Evolutionary conservation across 164 flowering plant species (phyloP).

Genomic region (Vitis rupestris): DNA sequence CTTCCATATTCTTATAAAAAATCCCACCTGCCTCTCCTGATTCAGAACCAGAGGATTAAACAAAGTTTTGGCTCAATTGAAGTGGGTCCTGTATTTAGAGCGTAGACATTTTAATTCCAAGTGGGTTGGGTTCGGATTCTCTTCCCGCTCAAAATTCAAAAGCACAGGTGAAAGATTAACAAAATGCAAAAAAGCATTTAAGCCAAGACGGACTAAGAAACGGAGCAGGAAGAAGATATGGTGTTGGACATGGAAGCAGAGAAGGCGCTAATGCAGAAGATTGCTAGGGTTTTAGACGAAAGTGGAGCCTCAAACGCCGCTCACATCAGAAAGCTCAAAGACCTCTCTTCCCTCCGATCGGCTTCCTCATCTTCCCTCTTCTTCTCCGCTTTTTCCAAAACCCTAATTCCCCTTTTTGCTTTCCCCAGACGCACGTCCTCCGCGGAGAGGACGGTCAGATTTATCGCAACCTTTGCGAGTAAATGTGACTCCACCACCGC

Average conservation of each 20-base stretch:
- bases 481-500: constrained; percentile 26
- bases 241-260: constrained; percentile 11
- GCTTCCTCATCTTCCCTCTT: constrained; percentile 43
- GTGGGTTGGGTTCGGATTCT: too few relatives aligned
- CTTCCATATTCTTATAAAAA: too few relatives aligned
- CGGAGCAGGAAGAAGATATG: not conserved
- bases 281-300: constrained; percentile 67
- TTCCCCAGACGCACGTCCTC: constrained; percentile 54
- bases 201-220: not conserved
- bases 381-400: constrained; percentile 56
- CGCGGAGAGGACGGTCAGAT: constrained; percentile 67
- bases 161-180: too few relatives aligned
- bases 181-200: too few relatives aligned
- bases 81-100: too few relatives aligned
- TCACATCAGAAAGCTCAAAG: constrained; percentile 81
- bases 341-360: constrained; percentile 58
- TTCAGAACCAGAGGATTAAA: too few relatives aligned
- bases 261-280: constrained; percentile 28
- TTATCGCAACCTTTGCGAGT: constrained; percentile 58
- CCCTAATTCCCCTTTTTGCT: constrained; percentile 67
- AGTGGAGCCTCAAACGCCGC: constrained; percentile 60
- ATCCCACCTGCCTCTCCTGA: too few relatives aligned
- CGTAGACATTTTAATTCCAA: too few relatives aligned
- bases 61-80: too few relatives aligned
- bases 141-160: too few relatives aligned